Evolutionary conservation across 495 filamentous ascomycete species (phyloP).

Genomic region (Aspergillus mulundensis): DNA sequence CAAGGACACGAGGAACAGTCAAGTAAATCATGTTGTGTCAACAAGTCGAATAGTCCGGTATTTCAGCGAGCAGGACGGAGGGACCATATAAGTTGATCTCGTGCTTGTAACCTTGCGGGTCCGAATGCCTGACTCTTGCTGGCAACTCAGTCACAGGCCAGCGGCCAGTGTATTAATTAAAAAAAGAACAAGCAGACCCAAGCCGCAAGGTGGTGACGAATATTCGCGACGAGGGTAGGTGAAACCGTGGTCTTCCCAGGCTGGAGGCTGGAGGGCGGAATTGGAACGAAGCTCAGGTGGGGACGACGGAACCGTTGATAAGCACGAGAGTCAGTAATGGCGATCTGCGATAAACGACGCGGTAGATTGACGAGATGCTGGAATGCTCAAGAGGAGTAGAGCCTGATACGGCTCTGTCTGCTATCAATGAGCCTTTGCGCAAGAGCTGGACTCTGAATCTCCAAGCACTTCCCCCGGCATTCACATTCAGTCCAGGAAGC

Average conservation of each 20-base stretch:
- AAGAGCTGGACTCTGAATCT: not conserved
- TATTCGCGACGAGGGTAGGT: not conserved
- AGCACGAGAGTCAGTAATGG: not conserved
- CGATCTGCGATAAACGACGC: not conserved
- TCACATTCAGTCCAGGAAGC: not conserved
- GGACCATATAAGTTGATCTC: not conserved
- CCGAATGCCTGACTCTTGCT: not conserved
- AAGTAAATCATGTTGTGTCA: conserved; percentile 27
- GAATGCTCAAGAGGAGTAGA: not conserved
- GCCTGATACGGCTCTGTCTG: not conserved
- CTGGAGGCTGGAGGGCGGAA: not conserved
- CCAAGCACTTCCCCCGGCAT: not conserved
- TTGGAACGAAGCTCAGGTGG: conserved; percentile 8
- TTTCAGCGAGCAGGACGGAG: not conserved
- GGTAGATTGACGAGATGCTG: not conserved
- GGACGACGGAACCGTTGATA: conserved; percentile 3
- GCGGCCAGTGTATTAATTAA: not conserved
- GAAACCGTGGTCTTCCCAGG: conserved; percentile 2
- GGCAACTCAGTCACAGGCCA: not conserved
- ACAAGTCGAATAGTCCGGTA: not conserved
- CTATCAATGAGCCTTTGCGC: not conserved
- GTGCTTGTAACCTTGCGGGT: not conserved
- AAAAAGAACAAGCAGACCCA: not conserved
- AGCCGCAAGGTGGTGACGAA: not conserved
- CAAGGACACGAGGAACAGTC: conserved; percentile 76